Evolutionary conservation across 805 yeast genomes (phyloP).

Genomic region (Kodamaea kaohsiungensis): DNA sequence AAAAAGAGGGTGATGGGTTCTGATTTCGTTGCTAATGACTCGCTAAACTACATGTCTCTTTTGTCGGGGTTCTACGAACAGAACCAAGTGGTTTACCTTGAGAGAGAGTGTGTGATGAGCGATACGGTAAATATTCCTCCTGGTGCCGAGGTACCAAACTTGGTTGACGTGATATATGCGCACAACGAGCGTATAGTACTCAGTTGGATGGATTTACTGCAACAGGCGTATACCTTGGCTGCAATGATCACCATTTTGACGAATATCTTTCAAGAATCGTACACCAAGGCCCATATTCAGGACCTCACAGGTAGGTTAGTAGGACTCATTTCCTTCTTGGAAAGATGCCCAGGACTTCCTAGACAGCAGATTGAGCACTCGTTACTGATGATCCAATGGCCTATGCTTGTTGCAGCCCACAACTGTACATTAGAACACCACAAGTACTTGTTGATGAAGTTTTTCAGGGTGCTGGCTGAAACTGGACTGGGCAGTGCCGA

Average conservation of each 20-base stretch:
- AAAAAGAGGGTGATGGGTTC: constrained; percentile 21
- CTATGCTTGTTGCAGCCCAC: constrained; percentile 51
- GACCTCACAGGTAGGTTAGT: constrained; percentile 31
- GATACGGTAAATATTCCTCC: constrained; percentile 23
- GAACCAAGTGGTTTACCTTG: constrained; percentile 28
- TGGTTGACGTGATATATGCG: constrained; percentile 13
- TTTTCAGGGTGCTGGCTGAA: constrained; percentile 40
- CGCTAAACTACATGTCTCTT: constrained; percentile 25
- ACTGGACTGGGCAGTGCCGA: constrained; percentile 56
- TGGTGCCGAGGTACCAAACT: constrained; percentile 25
- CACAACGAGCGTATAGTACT: constrained; percentile 19
- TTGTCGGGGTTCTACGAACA: constrained; percentile 33
- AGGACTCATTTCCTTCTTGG: constrained; percentile 23
- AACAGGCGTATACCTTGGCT: constrained; percentile 45
- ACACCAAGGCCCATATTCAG: constrained; percentile 35
- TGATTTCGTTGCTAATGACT: constrained; percentile 17
- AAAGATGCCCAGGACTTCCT: constrained; percentile 17
- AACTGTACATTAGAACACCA: constrained; percentile 40
- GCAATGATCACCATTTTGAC: constrained; percentile 36
- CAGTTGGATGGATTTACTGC: constrained; percentile 58
- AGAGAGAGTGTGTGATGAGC: constrained; percentile 31
- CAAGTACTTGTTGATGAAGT: constrained; percentile 35
- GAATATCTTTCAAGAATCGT: constrained; percentile 30
- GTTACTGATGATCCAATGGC: constrained; percentile 57
- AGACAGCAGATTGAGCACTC: constrained; percentile 24